Percentiles rank a stretch among this genome's conserved stretches.
These are phyloP conservation scores for Ophidiomyces ophidiicola DNA, from an alignment of 2,329 filamentous ascomycete genomes.

Conservation along the genomic window DNA sequence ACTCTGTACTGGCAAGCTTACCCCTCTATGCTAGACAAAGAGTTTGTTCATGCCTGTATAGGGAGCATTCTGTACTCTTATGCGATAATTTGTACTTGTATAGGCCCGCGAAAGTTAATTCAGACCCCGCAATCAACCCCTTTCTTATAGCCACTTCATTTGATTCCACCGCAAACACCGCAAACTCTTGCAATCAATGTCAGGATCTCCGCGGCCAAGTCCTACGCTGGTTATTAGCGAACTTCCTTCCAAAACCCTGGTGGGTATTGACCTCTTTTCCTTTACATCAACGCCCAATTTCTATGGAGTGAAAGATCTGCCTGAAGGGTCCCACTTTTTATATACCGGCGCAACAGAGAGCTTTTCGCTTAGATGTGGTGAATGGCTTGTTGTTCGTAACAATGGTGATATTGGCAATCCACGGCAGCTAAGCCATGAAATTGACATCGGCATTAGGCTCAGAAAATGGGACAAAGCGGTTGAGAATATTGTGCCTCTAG, in stretches of 20 bases:
- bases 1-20: no score
- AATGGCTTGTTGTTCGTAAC: constrained; percentile 44
- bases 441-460: constrained; percentile 36
- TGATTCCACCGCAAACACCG: neutral
- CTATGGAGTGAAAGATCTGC: constrained; percentile 48
- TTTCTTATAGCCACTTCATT: no score
- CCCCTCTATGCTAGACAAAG: no score
- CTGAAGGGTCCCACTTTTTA: constrained; percentile 48
- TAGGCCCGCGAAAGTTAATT: no score
- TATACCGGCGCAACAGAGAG: constrained; percentile 48
- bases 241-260: constrained; percentile 37
- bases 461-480: constrained; percentile 42
- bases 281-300: constrained; percentile 52
- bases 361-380: constrained; percentile 49
- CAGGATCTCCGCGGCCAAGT: constrained; percentile 21
- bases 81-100: no score
- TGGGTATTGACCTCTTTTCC: constrained; percentile 44
- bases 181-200: constrained; percentile 14
- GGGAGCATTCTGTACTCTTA: neutral
- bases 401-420: constrained; percentile 9
- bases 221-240: constrained; percentile 34
- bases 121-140: no score
- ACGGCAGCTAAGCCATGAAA: constrained; percentile 14
- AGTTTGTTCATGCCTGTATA: neutral
- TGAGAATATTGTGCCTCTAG: constrained; percentile 28